These are phyloP conservation scores for Oryza longistaminata DNA, from an alignment of 176 grass and related monocot genomes.

Conservation along the genomic window DNA sequence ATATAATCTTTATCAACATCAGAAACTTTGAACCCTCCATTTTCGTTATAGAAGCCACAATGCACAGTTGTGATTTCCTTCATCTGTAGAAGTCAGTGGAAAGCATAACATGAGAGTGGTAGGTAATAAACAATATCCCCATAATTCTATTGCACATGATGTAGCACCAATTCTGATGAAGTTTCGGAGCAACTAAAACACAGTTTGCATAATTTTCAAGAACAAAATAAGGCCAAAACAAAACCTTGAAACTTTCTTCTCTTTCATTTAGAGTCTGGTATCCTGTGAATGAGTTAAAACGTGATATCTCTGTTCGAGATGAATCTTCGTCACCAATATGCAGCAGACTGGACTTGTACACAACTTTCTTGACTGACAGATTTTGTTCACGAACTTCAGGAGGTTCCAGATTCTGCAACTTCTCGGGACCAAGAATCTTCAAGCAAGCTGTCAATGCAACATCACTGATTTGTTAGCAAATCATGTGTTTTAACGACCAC, in stretches of 20 bases:
- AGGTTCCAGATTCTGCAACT: constrained; percentile 64
- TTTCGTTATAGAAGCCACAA: constrained; percentile 90
- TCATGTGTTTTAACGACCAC: constrained; percentile 3
- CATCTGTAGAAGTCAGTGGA: constrained; percentile 47
- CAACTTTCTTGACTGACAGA: constrained; percentile 47
- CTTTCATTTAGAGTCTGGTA: constrained; percentile 75
- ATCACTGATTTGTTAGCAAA: constrained; percentile 35
- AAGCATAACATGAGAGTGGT: background rate
- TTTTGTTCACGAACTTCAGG: constrained; percentile 44
- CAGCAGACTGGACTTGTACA: constrained; percentile 54
- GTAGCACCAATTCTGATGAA: background rate
- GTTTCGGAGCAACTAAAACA: background rate
- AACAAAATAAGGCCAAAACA: constrained; percentile 33
- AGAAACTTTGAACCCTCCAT: constrained; percentile 73
- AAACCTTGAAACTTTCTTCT: constrained; percentile 97
- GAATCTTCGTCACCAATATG: constrained; percentile 37
- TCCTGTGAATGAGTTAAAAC: constrained; percentile 86
- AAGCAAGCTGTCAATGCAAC: constrained; percentile 70
- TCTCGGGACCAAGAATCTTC: constrained; percentile 58
- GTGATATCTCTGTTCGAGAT: constrained; percentile 23
- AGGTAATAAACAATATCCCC: background rate
- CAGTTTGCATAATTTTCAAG: constrained; percentile 24
- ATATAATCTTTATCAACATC: constrained; percentile 73
- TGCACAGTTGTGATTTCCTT: constrained; percentile 61
- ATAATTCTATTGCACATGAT: background rate